Conservation (phyloP, 2,329 filamentous ascomycete species). For the Trichoderma pleuroti region DNA sequence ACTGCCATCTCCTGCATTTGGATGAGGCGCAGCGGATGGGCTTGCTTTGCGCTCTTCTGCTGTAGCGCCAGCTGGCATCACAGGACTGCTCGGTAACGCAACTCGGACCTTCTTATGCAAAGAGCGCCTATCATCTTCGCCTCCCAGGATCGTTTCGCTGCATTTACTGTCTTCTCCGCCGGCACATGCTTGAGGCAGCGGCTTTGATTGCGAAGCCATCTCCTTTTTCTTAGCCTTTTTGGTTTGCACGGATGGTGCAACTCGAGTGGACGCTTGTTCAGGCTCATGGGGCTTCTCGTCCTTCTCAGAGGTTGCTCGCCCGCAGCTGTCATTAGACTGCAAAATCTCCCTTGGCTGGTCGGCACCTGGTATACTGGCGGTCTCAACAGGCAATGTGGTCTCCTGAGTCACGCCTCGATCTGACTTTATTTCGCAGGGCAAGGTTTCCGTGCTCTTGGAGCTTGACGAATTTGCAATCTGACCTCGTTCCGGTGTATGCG, state of each 20-base stretch:
- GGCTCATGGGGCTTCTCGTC: background rate
- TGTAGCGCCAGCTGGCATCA: background rate
- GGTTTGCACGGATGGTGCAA: background rate
- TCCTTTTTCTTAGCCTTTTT: background rate
- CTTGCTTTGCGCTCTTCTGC: background rate
- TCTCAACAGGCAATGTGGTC: background rate
- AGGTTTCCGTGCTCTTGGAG: background rate
- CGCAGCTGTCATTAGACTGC: background rate
- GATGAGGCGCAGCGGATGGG: background rate
- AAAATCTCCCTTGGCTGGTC: background rate
- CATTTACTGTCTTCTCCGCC: background rate
- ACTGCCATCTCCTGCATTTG: background rate
- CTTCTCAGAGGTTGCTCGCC: background rate
- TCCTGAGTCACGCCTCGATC: background rate
- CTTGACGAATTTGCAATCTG: background rate
- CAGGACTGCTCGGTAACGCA: conserved; percentile 5
- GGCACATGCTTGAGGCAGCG: conserved; percentile 29
- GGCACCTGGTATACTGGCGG: background rate
- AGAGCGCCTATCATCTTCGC: conserved; percentile 12
- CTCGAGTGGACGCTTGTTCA: background rate
- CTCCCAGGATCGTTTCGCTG: conserved; percentile 6
- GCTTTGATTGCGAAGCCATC: conserved; percentile 28
- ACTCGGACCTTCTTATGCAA: conserved; percentile 23
- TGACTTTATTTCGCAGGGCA: background rate
- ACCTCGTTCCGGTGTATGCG: background rate